Base-by-base conservation (phyloP, 2,329 filamentous ascomycete species). In the Trichoderma atroviride region DNA sequence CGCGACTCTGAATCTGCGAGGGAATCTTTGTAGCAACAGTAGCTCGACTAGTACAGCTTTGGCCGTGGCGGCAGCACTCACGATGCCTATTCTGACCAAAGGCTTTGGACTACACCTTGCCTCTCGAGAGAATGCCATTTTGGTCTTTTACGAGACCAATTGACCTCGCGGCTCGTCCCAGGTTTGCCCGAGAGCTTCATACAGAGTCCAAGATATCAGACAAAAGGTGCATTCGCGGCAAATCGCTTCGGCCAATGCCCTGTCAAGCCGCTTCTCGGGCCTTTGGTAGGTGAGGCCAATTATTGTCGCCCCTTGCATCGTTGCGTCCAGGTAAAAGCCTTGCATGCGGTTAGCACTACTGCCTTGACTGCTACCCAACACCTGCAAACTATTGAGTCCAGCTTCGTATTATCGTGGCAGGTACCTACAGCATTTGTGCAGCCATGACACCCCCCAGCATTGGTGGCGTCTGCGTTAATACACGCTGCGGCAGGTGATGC, bases 331-430 rank as follows among this genome's bases (percentile, higher is more conserved):
- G 40, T 55, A 22, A 56, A 53, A 24, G 61, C 33, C 55, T 57
- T 65, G 62, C 62, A 65, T 43, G 35, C 62, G 52, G 40, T 29
- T 43, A 65, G 55, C 52, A 55, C 52, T 11, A 61, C 31, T 40
- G 22, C 50, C 29, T 33, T 29, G 24, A 35, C 61, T 56, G 11
- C 52, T 47, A 65, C 52, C 61, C 61, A 64, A 47, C 24, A 7
- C 50, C 50, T 56, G 35, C 61, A 37, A 35, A 55, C 50, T 64
- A 55, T 22, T 33, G 35, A 65, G 52, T 31, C 43, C 35, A 22
- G 16, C 40, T 43, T 43, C 40, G 40, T 43, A 43, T 43, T 43
- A n/a, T n/a, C 19, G 16, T 43, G 19, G 40, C 19, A 43, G 40
- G 16, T 43, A 19, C 40, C 7, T 43, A 19, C 19, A 2, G 2